Base-by-base conservation (phyloP, 2,329 filamentous ascomycete genomes). In the Xylariaceae sp. region DNA sequence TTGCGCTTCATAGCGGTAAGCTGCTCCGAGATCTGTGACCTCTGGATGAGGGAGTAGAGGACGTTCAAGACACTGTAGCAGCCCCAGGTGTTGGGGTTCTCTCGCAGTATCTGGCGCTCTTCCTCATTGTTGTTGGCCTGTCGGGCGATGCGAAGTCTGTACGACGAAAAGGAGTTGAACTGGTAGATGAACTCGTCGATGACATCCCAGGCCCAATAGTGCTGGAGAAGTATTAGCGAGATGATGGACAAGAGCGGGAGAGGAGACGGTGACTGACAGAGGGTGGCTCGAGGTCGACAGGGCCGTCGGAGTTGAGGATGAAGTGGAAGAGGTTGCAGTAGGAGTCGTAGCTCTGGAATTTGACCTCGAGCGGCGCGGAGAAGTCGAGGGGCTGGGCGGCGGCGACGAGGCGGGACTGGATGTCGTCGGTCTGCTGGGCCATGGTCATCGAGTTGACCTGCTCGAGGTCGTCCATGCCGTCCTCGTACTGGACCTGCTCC, bases 171-270 rank as follows among this genome's bases (percentile, higher is more conserved):
- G 52, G 91, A 95, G 80, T 99, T 96, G 81, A 99, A 99, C 73
- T 99, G 94, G 79, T 99, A 99, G 75, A 99, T 97, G 78, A 99
- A 99, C 74, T 99, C 94, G 72, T 99, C 94, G 74, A 99, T 96
- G 61, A 97, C 92, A 71, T 99, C 94, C 94, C 94, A 99, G 39
- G 94, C 94, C 94, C 94, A 99, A 78, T 92, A 96, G 76, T 96
- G 95, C 90, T 97, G 69, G 40, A 96, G 68, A 41, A 22, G 4
- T 36, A 38, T 32, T 33, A 47, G 38, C 44, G 63, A 66, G 39
- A 61, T 46, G 18, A 62, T 59, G 41, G 12, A 39, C 12, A 15
- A 11, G 22, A 17, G 15, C 17, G 36, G 17, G 7, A 43, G 19
- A 42, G 11, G 41, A 11, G 15, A 39, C 41, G 39, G 11, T 35